Percentiles rank a stretch among this genome's conserved stretches.
Conservation (phyloP, 2,329 filamentous ascomycete species). For the Corynespora cassiicola region DNA sequence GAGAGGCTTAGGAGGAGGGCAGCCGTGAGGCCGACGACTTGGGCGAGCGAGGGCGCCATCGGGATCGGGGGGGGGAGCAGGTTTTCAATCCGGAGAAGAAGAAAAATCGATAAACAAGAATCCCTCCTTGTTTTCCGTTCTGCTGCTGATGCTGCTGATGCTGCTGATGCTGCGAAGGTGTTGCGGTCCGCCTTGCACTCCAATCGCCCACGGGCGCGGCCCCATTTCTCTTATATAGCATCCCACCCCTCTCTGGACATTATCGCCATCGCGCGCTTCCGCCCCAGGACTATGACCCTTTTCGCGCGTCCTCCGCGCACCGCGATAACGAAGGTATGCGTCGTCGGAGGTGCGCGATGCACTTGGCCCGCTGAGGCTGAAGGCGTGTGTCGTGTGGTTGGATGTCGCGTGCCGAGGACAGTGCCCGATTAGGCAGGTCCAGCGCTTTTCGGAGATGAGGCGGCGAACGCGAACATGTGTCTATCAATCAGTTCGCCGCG, state of each 20-base stretch:
- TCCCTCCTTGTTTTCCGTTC: not conserved
- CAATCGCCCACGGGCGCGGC: not conserved
- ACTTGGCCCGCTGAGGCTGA: conserved; percentile 18
- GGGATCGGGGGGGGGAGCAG: not conserved
- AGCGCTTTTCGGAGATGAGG: conserved; percentile 11
- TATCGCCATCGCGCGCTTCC: too few species aligned
- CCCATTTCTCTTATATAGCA: conserved; percentile 11
- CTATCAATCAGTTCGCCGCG: too few species aligned
- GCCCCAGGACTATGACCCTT: conserved; percentile 1
- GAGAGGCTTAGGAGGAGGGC: conserved; percentile 9
- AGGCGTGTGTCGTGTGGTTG: conserved; percentile 16
- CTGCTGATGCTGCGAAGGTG: too few species aligned
- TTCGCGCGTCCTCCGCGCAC: not conserved
- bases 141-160: too few species aligned
- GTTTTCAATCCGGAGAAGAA: not conserved
- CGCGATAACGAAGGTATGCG: conserved; percentile 1
- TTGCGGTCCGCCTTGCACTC: conserved; percentile 2
- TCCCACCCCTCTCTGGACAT: too few species aligned
- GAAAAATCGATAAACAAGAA: too few species aligned
- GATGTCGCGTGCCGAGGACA: conserved; percentile 10
- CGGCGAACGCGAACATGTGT: conserved; percentile 5
- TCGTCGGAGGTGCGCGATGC: conserved; percentile 4
- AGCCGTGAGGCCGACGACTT: conserved; percentile 11
- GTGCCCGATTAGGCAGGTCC: conserved; percentile 11
- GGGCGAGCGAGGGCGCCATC: conserved; percentile 13